These are phyloP conservation scores for Leonotis leonurus DNA, from an alignment of 257 asterid species.

Conservation along the genomic window DNA sequence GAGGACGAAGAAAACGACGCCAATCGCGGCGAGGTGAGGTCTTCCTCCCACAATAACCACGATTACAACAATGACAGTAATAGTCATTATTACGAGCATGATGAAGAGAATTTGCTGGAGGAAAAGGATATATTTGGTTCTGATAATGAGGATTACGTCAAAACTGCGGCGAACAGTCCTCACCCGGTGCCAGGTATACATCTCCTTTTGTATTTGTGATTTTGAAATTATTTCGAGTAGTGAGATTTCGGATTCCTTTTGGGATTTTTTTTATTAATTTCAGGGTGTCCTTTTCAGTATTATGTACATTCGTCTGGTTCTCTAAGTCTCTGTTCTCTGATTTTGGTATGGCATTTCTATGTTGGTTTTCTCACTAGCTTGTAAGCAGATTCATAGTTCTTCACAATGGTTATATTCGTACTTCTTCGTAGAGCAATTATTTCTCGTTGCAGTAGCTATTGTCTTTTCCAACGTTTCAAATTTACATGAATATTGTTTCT, in stretches of 20 bases:
- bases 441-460: background rate
- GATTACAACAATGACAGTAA: constrained; percentile 11
- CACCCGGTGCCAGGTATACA: constrained; percentile 69
- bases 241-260: background rate
- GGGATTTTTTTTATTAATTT: background rate
- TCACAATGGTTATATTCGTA: background rate
- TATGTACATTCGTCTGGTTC: too few species aligned
- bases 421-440: background rate
- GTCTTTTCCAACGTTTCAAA: background rate
- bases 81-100: constrained; percentile 19
- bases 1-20: constrained; percentile 40
- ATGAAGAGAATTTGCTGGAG: constrained; percentile 31
- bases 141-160: constrained; percentile 76
- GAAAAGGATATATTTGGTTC: constrained; percentile 89
- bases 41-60: constrained; percentile 19
- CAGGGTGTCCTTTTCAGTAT: too few species aligned
- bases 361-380: background rate
- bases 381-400: background rate
- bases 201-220: background rate
- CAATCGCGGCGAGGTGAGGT: constrained; percentile 53
- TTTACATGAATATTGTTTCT: background rate
- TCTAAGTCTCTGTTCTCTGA: background rate
- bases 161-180: constrained; percentile 55
- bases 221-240: background rate
- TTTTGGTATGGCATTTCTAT: background rate